Evolutionary conservation across 164 flowering plant genomes (phyloP), one percentile per base, ranked within the genome.

Genomic region (Litsea cubeba): DNA sequence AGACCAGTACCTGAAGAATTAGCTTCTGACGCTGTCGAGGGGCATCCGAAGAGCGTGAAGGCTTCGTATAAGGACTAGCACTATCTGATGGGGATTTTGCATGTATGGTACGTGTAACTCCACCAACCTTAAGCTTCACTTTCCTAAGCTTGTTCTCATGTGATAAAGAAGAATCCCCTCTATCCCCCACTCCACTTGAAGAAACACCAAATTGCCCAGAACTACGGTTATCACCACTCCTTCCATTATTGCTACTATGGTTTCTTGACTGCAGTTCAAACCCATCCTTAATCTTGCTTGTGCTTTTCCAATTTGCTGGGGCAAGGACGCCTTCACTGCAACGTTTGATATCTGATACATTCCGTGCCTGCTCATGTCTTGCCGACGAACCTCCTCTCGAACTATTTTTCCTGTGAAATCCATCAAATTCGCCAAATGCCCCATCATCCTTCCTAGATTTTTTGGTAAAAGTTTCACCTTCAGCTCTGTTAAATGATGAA

Each of bases 41-140:
- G 20, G 76, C 80, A 77, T 90, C 87, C 17, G 78, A 76, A 23
- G 85, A 65, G 63, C 60, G 79, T 68, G 85, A 74, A 72, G 28
- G 68, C 79, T 83, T 88, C 23, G 81, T 7, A 73, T 86, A 87
- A 75, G 88, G 69, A 68, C 69, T 72, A 28, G 76, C 83, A 81
- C 69, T 77, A 32, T 66, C 80, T 3, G 58, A 14, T 46, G 80
- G 71, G 50, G 91, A 74, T 49, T 84, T 88, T 62, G 94, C 84
- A 71, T 91, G 89, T 68, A 93, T 85, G 22, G 94, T 91, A 35
- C 81, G 89, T 5, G 88, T 88, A 24, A 91, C 88, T 22, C 98
- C 95, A 66, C 91, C 92, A 73, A 95, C 90, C 84, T 87, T 95
- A 60, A 93, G 90, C 80, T 91, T 95, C n/a, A 95, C 88, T 68